Evolutionary conservation across 176 grass and related monocot genomes (phyloP), one percentile per base, ranked within the genome.

Genomic region (Oryza punctata): DNA sequence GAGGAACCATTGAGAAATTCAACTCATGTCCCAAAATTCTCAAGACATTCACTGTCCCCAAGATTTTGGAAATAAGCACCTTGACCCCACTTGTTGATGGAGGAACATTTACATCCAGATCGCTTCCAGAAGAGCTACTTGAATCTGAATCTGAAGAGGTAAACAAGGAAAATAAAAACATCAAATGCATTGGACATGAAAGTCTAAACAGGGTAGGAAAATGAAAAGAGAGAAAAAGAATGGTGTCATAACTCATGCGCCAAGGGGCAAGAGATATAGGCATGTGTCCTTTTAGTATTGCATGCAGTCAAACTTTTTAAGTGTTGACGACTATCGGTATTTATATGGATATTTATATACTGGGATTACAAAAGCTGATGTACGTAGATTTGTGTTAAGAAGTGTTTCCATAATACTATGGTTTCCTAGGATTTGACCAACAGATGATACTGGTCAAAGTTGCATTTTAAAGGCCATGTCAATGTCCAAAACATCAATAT

Each of bases 71-170:
- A 29, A 60, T 15, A 72, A 83, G 59, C 87, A 96, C 93, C 96
- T 99, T 92, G 29, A 72, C 52, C 45, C 67, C 85, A 54, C 44
- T 88, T 25, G 76, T 68, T 28, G 91, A 59, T 49, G 33, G 77
- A 86, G 84, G 73, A 85, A 72, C 81, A 92, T 96, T 94, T 41
- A 70, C 78, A 82, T 92, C 85, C 30, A 80, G 79, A 78, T 89
- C 93, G 72, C 91, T 96, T 87, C 81, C 91, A 69, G 97, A 98
- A 80, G 91, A 94, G 84, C 93, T 94, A 84, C 89, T 93, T 57
- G 97, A 96, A 52, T 92, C 97, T 16, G 97, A 99, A 86, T 89
- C 93, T 96, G 75, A 69, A 67, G 64, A 94, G 23, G 4, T 49
- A 72, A 46, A 81, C 16, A 85, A 13, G 63, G 6, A 57, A 57